Evolutionary conservation across 2,329 filamentous ascomycete species (phyloP).

Genomic region (Didymellaceae sp.): DNA sequence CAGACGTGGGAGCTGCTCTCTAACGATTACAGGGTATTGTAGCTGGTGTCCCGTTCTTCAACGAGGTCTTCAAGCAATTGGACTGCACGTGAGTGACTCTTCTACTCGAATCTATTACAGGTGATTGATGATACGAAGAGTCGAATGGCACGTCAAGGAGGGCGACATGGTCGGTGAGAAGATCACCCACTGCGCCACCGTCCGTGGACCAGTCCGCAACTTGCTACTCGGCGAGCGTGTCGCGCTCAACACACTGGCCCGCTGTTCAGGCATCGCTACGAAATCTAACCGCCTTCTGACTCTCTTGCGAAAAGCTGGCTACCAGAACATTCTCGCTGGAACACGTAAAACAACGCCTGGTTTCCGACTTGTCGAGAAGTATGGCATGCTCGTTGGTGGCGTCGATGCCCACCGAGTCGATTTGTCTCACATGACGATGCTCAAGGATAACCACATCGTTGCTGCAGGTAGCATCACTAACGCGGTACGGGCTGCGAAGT

Average conservation of each 20-base stretch:
- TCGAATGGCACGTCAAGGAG: conserved; percentile 85
- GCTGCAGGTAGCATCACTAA: conserved; percentile 81
- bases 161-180: conserved; percentile 67
- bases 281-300: conserved; percentile 59
- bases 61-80: conserved; percentile 89
- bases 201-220: conserved; percentile 80
- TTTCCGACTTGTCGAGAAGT: conserved; percentile 95
- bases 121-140: conserved; percentile 40
- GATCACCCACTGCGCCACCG: conserved; percentile 74
- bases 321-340: conserved; percentile 83
- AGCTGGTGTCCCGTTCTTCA: conserved; percentile 92
- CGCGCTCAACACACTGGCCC: conserved; percentile 85
- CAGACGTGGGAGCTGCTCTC: neutral
- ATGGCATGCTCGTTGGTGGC: conserved; percentile 93
- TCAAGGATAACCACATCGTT: conserved; percentile 99
- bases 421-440: conserved; percentile 90
- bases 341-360: conserved; percentile 97
- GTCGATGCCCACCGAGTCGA: conserved; percentile 93
- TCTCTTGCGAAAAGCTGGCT: conserved; percentile 68
- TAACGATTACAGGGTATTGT: conserved; percentile 68
- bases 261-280: conserved; percentile 90
- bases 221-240: conserved; percentile 92
- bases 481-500: conserved; percentile 82
- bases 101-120: neutral
- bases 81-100: conserved; percentile 71